phyloP scores from a whole-genome alignment of 1,284 basidiomycete genomes.

The Polyporus tsugae region DNA sequence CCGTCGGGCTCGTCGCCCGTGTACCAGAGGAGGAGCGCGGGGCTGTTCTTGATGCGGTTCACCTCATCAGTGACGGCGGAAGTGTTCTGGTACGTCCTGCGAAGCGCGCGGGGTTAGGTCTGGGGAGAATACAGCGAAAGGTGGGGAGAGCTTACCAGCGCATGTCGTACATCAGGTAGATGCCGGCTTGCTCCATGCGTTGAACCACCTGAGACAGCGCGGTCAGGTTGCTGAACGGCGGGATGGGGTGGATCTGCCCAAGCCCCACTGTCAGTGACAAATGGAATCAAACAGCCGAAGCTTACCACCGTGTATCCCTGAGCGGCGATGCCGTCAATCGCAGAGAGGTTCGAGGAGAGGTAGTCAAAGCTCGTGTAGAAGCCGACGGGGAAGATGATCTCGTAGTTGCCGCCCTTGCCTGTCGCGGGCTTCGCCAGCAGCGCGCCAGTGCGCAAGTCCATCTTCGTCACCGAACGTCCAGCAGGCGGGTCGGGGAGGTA shows the following conservation, averaged over 20 bases:
- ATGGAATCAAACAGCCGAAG: not conserved
- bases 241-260: conserved; percentile 69
- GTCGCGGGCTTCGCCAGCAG: conserved; percentile 63
- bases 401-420: conserved; percentile 58
- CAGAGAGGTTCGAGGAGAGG: conserved; percentile 60
- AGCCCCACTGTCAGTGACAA: conserved; percentile 18
- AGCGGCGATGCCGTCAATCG: conserved; percentile 62
- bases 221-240: conserved; percentile 66
- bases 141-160: conserved; percentile 54
- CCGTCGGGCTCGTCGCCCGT: conserved; percentile 83
- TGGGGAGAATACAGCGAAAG: not conserved
- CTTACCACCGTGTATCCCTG: conserved; percentile 54
- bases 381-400: conserved; percentile 73
- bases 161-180: conserved; percentile 85
- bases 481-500: conserved; percentile 63
- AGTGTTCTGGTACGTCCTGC: conserved; percentile 69
- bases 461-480: conserved; percentile 66
- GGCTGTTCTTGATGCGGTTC: conserved; percentile 66
- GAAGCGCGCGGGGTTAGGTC: not conserved
- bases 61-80: conserved; percentile 72
- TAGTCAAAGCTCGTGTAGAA: conserved; percentile 79
- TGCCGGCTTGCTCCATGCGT: conserved; percentile 72
- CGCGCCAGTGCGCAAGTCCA: conserved; percentile 75
- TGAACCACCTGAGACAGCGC: conserved; percentile 65
- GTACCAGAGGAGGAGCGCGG: conserved; percentile 80